A percentile compares a stretch with the other conserved stretches of the same genome.
Conservation (phyloP, 2,329 filamentous ascomycete genomes). For the Fusarium subtropicale region DNA sequence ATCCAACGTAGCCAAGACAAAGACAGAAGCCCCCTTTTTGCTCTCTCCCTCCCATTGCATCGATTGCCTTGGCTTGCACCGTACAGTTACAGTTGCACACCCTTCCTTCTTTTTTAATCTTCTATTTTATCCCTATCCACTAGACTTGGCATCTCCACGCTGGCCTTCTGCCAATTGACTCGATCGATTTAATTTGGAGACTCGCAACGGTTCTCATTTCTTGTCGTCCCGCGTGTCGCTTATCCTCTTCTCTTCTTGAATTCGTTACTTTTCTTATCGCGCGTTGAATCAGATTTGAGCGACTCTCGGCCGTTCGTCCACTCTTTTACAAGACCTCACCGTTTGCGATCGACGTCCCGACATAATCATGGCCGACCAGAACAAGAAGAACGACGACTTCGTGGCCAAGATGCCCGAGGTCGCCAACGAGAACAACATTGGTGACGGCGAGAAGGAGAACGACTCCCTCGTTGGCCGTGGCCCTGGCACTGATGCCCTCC, state of each 20-base stretch:
- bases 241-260: constrained; percentile 10
- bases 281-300: constrained; percentile 27
- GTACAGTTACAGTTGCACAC: constrained; percentile 16
- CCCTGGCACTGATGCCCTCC: constrained; percentile 36
- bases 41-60: constrained; percentile 1
- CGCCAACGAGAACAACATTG: constrained; percentile 32
- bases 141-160: constrained; percentile 31
- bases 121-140: constrained; percentile 24
- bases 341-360: constrained; percentile 15
- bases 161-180: constrained; percentile 25
- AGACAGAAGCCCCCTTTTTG: constrained; percentile 28
- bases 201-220: constrained; percentile 11
- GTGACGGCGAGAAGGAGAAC: constrained; percentile 39
- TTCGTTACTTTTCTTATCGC: constrained; percentile 20
- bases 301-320: constrained; percentile 41
- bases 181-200: constrained; percentile 31
- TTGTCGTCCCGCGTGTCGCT: constrained; percentile 15
- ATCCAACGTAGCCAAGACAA: constrained; percentile 20
- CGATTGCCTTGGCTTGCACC: constrained; percentile 12
- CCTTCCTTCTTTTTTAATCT: constrained; percentile 12
- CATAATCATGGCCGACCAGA: constrained; percentile 36
- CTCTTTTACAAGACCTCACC: constrained; percentile 30
- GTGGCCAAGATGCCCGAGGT: constrained; percentile 36
- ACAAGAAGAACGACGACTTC: constrained; percentile 43
- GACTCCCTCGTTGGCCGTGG: constrained; percentile 39